Conservation (phyloP, 768 basidiomycete genomes). For the Butyriboletus loyo region DNA sequence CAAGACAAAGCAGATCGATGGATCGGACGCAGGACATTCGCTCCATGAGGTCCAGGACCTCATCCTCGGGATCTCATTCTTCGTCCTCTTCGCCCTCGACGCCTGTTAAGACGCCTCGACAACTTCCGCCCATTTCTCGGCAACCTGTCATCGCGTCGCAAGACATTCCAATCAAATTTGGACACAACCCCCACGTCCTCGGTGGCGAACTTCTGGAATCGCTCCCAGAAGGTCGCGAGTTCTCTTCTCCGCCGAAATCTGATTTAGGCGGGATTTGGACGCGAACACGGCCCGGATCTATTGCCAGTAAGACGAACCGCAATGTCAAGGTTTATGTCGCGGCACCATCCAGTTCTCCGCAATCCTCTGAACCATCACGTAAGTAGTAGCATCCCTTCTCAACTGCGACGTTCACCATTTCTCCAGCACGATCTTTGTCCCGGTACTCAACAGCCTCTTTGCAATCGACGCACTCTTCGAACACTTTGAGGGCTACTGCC, state of each 20-base stretch:
- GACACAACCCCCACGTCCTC: conserved; percentile 26
- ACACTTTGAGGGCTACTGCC: conserved; percentile 15
- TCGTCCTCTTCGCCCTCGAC: conserved; percentile 28
- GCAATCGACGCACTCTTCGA: conserved; percentile 33
- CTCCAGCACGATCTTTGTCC: conserved; percentile 16
- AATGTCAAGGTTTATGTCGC: conserved; percentile 19
- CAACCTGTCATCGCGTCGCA: conserved; percentile 24
- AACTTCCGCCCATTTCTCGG: conserved; percentile 13
- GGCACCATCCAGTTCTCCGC: conserved; percentile 2
- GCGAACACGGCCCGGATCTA: conserved; percentile 19
- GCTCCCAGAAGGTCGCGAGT: conserved; percentile 51
- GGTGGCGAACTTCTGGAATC: conserved; percentile 37
- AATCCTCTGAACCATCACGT: conserved; percentile 13
- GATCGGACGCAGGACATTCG: conserved; percentile 1
- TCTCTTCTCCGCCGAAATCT: conserved; percentile 23
- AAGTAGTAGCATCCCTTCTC: not conserved
- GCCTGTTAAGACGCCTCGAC: conserved; percentile 15
- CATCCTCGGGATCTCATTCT: conserved; percentile 23
- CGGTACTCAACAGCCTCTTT: conserved; percentile 26
- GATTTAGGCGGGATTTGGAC: conserved; percentile 1
- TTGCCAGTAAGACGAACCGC: conserved; percentile 15
- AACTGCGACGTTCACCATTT: not conserved
- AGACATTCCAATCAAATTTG: conserved; percentile 24
- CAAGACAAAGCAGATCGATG: conserved; percentile 4
- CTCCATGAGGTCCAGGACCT: conserved; percentile 19